Percentiles rank a stretch among this genome's conserved stretches.
Conservation (phyloP, 495 filamentous ascomycete species). For the Penicillium maclennaniae region DNA sequence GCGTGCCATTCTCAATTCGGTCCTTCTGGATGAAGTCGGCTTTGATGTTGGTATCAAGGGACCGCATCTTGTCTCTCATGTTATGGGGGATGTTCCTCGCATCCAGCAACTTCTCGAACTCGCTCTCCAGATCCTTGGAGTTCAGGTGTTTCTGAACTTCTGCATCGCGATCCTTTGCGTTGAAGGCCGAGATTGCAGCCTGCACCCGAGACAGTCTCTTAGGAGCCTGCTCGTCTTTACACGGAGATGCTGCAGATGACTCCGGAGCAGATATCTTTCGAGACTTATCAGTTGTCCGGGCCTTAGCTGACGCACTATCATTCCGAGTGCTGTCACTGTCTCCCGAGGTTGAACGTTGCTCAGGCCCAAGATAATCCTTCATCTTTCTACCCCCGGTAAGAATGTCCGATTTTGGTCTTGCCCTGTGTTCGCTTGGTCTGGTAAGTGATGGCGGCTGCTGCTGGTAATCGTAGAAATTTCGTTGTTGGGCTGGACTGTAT, state of each 20-base stretch:
- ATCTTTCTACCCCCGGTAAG: slow-evolving; percentile 36
- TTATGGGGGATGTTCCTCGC: slow-evolving; percentile 88
- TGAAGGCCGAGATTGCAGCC: slow-evolving; percentile 62
- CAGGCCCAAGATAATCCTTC: slow-evolving; percentile 31
- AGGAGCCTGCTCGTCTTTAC: slow-evolving; percentile 26
- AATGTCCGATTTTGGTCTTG: slow-evolving; percentile 54
- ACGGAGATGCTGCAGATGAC: slow-evolving; percentile 11
- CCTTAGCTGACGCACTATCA: slow-evolving; percentile 20
- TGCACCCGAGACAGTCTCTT: slow-evolving; percentile 55
- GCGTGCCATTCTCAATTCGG: slow-evolving; percentile 57
- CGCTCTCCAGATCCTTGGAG: slow-evolving; percentile 44
- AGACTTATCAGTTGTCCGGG: slow-evolving; percentile 14
- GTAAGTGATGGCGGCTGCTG: slow-evolving; percentile 58
- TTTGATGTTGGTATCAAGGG: slow-evolving; percentile 82
- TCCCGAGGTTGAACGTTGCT: slow-evolving; percentile 25
- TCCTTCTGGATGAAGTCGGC: slow-evolving; percentile 91
- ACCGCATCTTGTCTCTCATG: slow-evolving; percentile 90
- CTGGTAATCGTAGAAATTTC: slow-evolving; percentile 57
- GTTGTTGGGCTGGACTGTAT: slow-evolving; percentile 62
- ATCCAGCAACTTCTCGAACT: slow-evolving; percentile 59
- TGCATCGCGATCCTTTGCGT: slow-evolving; percentile 44
- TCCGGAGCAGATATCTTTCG: slow-evolving; percentile 21
- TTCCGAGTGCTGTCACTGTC: slow-evolving; percentile 13
- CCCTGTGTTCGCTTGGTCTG: slow-evolving; percentile 31
- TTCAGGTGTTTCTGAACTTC: slow-evolving; percentile 42